A percentile compares a stretch with the other conserved stretches of the same genome.
Evolutionary conservation across 1,139 yeast genomes (phyloP).

Genomic region (Magnusiomyces fungicola): DNA sequence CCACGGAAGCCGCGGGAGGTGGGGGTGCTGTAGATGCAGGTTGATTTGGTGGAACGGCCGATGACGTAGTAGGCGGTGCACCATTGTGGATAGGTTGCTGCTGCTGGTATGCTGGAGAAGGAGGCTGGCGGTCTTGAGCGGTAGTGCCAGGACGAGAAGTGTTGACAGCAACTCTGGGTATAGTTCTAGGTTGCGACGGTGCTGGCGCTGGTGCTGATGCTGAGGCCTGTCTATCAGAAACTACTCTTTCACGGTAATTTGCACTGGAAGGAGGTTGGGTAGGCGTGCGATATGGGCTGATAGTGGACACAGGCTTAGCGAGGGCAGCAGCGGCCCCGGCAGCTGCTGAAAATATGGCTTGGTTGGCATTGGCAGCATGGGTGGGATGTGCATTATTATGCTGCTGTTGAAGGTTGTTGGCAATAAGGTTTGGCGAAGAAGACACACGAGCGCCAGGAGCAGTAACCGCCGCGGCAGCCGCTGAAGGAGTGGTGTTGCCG

Average conservation of each 20-base stretch:
- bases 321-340: constrained; percentile 35
- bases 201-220: neutral
- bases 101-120: neutral
- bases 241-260: no score
- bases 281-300: constrained; percentile 11
- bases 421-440: constrained; percentile 9
- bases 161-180: neutral
- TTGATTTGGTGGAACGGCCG: neutral
- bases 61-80: neutral
- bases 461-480: neutral
- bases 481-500: constrained; percentile 11
- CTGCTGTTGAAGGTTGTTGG: constrained; percentile 3
- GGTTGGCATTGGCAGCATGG: constrained; percentile 29
- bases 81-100: neutral
- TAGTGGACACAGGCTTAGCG: constrained; percentile 15
- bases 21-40: neutral
- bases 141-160: neutral
- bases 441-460: neutral
- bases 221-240: no score
- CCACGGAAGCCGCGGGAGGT: neutral
- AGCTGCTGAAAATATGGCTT: constrained; percentile 22
- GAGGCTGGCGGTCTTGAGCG: neutral
- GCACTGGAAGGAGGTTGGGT: constrained; percentile 8
- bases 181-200: neutral
- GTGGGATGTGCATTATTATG: constrained; percentile 9